Evolutionary conservation across 2,329 filamentous ascomycete species (phyloP).

Genomic region (Phoma herbarum): DNA sequence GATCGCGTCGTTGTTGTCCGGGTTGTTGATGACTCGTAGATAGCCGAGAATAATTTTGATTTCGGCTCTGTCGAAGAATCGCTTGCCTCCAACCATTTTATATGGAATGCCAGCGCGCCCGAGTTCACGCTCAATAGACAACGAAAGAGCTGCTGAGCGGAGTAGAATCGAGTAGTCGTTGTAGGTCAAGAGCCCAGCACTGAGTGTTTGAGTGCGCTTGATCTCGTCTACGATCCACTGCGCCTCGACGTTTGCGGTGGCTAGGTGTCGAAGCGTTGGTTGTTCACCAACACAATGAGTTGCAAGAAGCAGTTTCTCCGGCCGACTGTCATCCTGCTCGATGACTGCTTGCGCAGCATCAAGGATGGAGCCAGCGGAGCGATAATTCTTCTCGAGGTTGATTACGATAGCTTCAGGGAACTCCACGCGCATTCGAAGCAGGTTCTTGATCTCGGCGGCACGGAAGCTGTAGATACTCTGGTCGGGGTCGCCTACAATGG

Average conservation of each 20-base stretch:
- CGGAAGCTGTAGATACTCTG: constrained; percentile 98
- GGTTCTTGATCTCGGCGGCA: constrained; percentile 89
- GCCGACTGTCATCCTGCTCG: constrained; percentile 83
- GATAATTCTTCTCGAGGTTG: constrained; percentile 91
- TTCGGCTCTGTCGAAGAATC: constrained; percentile 91
- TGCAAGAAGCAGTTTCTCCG: constrained; percentile 79
- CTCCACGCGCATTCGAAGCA: constrained; percentile 77
- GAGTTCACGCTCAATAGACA: constrained; percentile 84
- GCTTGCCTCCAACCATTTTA: constrained; percentile 87
- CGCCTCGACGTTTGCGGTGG: constrained; percentile 75
- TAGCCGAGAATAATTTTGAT: constrained; percentile 91
- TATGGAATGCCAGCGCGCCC: constrained; percentile 86
- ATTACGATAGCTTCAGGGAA: constrained; percentile 83
- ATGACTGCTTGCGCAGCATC: constrained; percentile 84
- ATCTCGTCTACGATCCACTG: constrained; percentile 91
- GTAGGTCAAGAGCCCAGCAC: constrained; percentile 74
- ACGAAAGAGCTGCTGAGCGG: constrained; percentile 82
- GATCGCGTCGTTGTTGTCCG: constrained; percentile 86
- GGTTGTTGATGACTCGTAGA: constrained; percentile 82
- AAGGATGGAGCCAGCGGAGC: constrained; percentile 87
- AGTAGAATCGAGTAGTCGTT: constrained; percentile 87
- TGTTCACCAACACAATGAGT: constrained; percentile 81
- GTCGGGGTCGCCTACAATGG: constrained; percentile 94
- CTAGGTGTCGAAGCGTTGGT: constrained; percentile 81
- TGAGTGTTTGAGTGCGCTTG: constrained; percentile 72